phyloP scores from a whole-genome alignment of 805 yeast genomes.

The Lipomyces oligophaga region DNA sequence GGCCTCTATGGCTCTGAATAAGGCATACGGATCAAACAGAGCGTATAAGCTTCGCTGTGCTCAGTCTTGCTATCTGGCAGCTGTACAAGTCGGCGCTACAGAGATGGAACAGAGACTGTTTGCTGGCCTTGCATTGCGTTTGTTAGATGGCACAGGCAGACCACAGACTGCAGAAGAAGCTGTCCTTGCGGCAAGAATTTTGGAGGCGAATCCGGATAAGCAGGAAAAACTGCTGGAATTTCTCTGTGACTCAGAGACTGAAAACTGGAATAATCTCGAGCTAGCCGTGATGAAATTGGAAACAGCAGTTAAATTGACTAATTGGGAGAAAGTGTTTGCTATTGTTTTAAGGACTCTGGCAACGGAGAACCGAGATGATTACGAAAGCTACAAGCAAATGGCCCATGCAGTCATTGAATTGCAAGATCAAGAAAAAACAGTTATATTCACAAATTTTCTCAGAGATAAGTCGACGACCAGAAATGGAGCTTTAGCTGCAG shows the following conservation, averaged over 20 bases:
- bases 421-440: slow-evolving; percentile 28
- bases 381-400: slow-evolving; percentile 63
- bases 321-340: slow-evolving; percentile 46
- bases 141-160: slow-evolving; percentile 53
- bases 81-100: slow-evolving; percentile 38
- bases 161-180: slow-evolving; percentile 59
- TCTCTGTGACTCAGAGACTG: slow-evolving; percentile 27
- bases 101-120: slow-evolving; percentile 50
- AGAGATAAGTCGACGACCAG: slow-evolving; percentile 42
- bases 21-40: slow-evolving; percentile 13
- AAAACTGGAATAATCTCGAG: slow-evolving; percentile 52
- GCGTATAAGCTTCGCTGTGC: slow-evolving; percentile 22
- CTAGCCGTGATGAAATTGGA: slow-evolving; percentile 45
- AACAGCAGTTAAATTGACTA: slow-evolving; percentile 42
- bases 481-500: slow-evolving; percentile 53
- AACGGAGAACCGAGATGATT: slow-evolving; percentile 59
- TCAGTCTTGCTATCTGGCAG: slow-evolving; percentile 18
- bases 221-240: slow-evolving; percentile 40
- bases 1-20: slow-evolving; percentile 28
- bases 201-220: slow-evolving; percentile 29
- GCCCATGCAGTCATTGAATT: slow-evolving; percentile 46
- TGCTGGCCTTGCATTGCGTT: slow-evolving; percentile 57
- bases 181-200: slow-evolving; percentile 53
- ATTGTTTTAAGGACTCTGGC: slow-evolving; percentile 44
- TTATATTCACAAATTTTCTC: slow-evolving; percentile 39